These are phyloP conservation scores for Neonectria punicea DNA, from an alignment of 2,329 filamentous ascomycete species.

Conservation along the genomic window DNA sequence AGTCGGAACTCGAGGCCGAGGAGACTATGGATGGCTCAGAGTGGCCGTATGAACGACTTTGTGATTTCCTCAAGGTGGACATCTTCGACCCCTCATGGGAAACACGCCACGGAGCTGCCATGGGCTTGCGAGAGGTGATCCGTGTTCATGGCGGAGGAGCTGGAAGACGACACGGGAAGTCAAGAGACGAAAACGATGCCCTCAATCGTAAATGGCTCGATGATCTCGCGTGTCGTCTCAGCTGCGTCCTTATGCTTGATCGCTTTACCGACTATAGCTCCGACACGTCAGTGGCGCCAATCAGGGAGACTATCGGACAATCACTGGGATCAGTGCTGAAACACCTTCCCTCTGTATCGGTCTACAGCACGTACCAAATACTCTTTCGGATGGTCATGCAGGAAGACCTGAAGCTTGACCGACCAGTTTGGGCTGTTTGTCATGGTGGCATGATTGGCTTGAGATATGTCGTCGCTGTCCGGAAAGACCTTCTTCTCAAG, in stretches of 20 bases:
- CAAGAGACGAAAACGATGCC: conserved; percentile 77
- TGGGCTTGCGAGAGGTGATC: conserved; percentile 91
- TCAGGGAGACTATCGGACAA: conserved; percentile 94
- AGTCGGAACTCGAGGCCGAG: conserved; percentile 85
- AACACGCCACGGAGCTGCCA: conserved; percentile 92
- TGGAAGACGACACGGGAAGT: conserved; percentile 78
- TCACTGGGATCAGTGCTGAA: conserved; percentile 89
- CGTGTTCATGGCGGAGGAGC: conserved; percentile 92
- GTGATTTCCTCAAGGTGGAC: conserved; percentile 92
- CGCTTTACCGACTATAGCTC: conserved; percentile 98
- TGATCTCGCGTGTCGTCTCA: conserved; percentile 92
- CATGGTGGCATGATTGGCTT: conserved; percentile 98
- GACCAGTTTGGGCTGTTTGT: conserved; percentile 90
- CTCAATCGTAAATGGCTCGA: conserved; percentile 90
- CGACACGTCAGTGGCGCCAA: conserved; percentile 95
- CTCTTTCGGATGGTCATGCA: conserved; percentile 94
- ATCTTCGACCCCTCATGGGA: conserved; percentile 96
- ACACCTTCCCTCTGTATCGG: conserved; percentile 81
- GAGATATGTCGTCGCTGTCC: conserved; percentile 92
- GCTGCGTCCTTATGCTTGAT: conserved; percentile 96
- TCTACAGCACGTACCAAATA: conserved; percentile 85
- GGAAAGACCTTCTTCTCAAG: conserved; percentile 89
- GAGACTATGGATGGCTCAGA: conserved; percentile 80
- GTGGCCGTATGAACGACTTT: conserved; percentile 95
- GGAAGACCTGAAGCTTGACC: conserved; percentile 77